Percentiles rank a stretch among this genome's conserved stretches.
phyloP scores from a whole-genome alignment of 1,139 yeast species.

The Suhomyces panamericanus region DNA sequence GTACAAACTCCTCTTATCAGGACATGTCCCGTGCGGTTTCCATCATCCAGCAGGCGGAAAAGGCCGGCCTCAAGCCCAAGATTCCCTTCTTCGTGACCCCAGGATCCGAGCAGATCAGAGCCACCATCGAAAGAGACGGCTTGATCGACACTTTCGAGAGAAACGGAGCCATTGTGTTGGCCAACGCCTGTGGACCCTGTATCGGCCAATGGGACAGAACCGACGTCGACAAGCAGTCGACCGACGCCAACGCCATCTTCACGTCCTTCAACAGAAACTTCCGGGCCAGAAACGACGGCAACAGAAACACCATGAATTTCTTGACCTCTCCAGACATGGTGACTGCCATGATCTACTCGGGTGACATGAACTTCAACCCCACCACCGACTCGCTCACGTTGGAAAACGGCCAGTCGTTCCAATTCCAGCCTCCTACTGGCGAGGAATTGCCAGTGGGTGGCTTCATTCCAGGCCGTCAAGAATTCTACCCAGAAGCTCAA shows the following conservation, averaged over 20 bases:
- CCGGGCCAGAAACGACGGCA: conserved; percentile 96
- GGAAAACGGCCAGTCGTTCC: conserved; percentile 68
- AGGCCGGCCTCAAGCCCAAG: conserved; percentile 86
- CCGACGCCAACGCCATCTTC: conserved; percentile 78
- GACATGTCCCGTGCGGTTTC: conserved; percentile 96
- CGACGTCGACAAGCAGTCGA: conserved; percentile 61
- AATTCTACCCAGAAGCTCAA: conserved; percentile 80
- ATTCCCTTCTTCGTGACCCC: conserved; percentile 94
- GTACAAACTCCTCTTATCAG: conserved; percentile 96
- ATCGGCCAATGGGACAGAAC: conserved; percentile 98
- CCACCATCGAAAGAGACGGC: conserved; percentile 95
- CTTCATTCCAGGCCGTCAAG: conserved; percentile 76
- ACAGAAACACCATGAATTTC: conserved; percentile 94
- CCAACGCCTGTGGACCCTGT: conserved; percentile 99
- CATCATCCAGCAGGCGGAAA: conserved; percentile 79
- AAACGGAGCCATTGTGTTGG: conserved; percentile 87
- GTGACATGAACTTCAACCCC: conserved; percentile 88
- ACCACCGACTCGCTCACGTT: conserved; percentile 69
- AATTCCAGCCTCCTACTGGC: conserved; percentile 70
- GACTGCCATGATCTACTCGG: conserved; percentile 94
- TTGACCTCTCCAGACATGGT: conserved; percentile 96
- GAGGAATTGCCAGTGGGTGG: conserved; percentile 82
- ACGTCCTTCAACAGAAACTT: conserved; percentile 96
- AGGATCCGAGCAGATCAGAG: conserved; percentile 98
- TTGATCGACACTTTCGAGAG: conserved; percentile 73